Conservation (phyloP, 768 basidiomycete genomes). For the Russula foetens region DNA sequence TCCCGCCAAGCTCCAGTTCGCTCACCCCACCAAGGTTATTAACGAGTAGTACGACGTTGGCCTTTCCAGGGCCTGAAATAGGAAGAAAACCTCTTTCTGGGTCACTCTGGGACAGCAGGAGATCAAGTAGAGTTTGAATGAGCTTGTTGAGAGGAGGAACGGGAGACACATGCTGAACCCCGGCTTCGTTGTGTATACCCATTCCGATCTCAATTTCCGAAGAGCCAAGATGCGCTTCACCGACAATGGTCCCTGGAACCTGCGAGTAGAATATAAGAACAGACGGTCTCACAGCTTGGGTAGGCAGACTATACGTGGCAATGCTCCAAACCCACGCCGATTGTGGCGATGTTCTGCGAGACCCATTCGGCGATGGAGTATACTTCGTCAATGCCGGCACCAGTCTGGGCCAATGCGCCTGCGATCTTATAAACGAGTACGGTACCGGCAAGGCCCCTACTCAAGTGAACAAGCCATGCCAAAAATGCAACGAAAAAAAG, state of each 20-base stretch:
- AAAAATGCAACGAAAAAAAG: background rate
- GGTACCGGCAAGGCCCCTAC: conserved; percentile 76
- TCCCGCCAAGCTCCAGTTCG: conserved; percentile 68
- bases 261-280: conserved; percentile 23
- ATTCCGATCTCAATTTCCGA: conserved; percentile 83
- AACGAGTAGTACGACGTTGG: conserved; percentile 69
- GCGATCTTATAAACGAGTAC: conserved; percentile 87
- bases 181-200: conserved; percentile 90
- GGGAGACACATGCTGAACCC: conserved; percentile 57
- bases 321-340: conserved; percentile 84
- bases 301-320: conserved; percentile 50
- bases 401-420: conserved; percentile 67
- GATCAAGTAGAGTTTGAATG: conserved; percentile 57
- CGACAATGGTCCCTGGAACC: conserved; percentile 70
- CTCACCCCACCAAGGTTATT: conserved; percentile 87
- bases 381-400: conserved; percentile 62
- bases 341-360: conserved; percentile 62
- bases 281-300: background rate
- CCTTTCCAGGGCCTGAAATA: conserved; percentile 51
- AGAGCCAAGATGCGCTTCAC: conserved; percentile 44
- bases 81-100: conserved; percentile 70
- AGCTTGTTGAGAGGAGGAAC: conserved; percentile 65
- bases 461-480: background rate
- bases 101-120: conserved; percentile 66
- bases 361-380: conserved; percentile 57